Evolutionary conservation across 23 red algal genomes (phyloP).

Genomic region (Cyanidioschyzon merolae): DNA sequence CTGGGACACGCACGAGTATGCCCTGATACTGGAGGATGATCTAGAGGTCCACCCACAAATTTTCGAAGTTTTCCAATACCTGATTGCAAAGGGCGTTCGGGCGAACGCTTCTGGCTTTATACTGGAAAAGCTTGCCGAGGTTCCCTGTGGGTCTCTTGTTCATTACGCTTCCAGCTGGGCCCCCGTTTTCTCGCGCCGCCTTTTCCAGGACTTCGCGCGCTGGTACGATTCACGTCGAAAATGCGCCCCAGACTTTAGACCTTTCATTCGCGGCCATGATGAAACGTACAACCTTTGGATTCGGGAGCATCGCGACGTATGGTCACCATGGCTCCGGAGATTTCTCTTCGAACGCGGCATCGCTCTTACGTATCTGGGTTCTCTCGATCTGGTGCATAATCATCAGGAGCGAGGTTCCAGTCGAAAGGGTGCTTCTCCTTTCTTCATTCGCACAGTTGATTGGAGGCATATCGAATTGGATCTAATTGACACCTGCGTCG

Average conservation of each 20-base stretch:
- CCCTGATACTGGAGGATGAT: not conserved
- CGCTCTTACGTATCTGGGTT: not conserved
- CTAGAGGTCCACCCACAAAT: not conserved
- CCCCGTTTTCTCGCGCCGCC: not conserved
- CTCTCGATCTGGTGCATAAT: not conserved
- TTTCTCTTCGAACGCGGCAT: not conserved
- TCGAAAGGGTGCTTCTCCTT: not conserved
- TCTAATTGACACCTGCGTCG: not conserved
- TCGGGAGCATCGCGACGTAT: constrained; percentile 3
- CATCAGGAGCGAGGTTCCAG: not conserved
- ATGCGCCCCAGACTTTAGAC: not conserved
- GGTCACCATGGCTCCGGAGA: constrained; percentile 7
- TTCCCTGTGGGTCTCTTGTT: not conserved
- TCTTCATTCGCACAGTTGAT: no score
- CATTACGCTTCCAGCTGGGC: constrained; percentile 16
- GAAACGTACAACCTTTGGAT: not conserved
- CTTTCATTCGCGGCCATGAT: constrained; percentile 2
- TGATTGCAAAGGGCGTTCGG: no score
- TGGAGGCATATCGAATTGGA: no score
- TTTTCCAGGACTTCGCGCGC: not conserved
- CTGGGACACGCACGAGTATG: not conserved
- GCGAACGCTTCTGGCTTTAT: not conserved
- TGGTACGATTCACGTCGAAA: not conserved
- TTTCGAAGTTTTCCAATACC: not conserved
- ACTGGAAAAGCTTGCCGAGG: not conserved